Base-by-base conservation (phyloP, 345 rosid genomes). In the Cardamine chenopodiifolia region DNA sequence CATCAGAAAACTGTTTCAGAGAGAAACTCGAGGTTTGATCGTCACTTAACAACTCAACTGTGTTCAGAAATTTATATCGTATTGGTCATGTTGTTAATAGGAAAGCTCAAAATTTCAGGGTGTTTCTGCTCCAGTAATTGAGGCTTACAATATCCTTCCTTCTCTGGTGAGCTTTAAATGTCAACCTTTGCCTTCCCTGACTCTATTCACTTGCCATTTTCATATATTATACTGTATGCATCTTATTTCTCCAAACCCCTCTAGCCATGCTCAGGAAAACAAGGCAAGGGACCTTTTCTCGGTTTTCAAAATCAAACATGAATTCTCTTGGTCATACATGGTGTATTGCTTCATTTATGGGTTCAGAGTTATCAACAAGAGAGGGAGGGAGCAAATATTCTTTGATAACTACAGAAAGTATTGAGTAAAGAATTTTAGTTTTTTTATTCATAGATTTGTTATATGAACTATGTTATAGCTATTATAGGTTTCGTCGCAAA, bases 111-210 rank as follows among this genome's bases (percentile, higher is more conserved):
- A 63, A 79, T 74, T 49, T 50, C 76, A 93, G 98, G 40, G 74
- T 59, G 74, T 93, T 77, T 93, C 96, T 53, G 78, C 84, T 60
- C 90, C 89, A 68, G 88, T 86, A 54, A 82, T 89, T 68, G 97
- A 88, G 81, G 96, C 89, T 60, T 90, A 90, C 79, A 89, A 93
- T 68, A 79, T 90, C 61, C 83, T 93, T 63, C 98, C 97, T 50
- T 82, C 76, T 81, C 80, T 90, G 88, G 97, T 93, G 77, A 86
- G 90, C 77, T 65, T 60, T 52, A 39, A 52, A 14, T 35, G 52
- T 14, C 10, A 66, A 37, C 34, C 1, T 59, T 49, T 59, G n/a
- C 19, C 17, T 70, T 47, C 40, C 13, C 18, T 13, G 32, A 53
- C 47, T 50, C 26, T 39, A 12, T 29, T n/a, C n/a, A n/a, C n/a